Base-by-base conservation (phyloP, 192 early-diverging fungal genomes). In the Dissophora globulifera region DNA sequence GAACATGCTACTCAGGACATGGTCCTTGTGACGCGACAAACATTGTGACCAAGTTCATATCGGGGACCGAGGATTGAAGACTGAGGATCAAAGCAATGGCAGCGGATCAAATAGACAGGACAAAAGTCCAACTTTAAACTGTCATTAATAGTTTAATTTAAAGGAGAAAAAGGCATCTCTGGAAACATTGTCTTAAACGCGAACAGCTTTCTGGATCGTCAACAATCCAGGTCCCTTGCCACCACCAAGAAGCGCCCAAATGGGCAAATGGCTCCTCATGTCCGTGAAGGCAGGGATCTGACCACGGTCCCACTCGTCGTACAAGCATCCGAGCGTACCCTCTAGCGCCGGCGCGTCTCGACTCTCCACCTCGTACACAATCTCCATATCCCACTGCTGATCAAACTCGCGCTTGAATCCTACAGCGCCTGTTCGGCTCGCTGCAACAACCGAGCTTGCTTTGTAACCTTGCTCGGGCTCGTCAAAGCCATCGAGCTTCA, bases 261-360 rank as follows among this genome's bases (percentile, higher is more conserved):
- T 38, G 27, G 84, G 82, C 22, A 83, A 57, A 38, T 61, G 35
- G 32, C 79, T 47, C 26, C 66, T 79, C 55, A 83, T 48, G 13
- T 46, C 26, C 0, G 79, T 72, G 42, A 81, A 86, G 2, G 84
- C 84, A 38, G 82, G 84, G n/a, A 83, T 69, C 48, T 79, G 66
- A 0, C 69, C 74, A 8, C 68, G 47, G n/a, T 69, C 72, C 84
- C 84, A 86, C 40, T 86, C 84, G 58, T 86, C 84, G 23, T 86
- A 86, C 8, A 68, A 50, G 30, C 84, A 86, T n/a, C 62, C 63
- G 27, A 83, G 58, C 13, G 50, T 54, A 5, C 64, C 78, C 23
- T 64, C 50, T 3, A 76, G 19, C n/a, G 74, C 30, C 10, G 62
- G 60, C 3, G 74, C 60, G 30, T 70, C 58, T 50, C 52, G 45